Conservation (phyloP, 192 early-diverging fungal genomes). For the Dimargaris verticillata region DNA sequence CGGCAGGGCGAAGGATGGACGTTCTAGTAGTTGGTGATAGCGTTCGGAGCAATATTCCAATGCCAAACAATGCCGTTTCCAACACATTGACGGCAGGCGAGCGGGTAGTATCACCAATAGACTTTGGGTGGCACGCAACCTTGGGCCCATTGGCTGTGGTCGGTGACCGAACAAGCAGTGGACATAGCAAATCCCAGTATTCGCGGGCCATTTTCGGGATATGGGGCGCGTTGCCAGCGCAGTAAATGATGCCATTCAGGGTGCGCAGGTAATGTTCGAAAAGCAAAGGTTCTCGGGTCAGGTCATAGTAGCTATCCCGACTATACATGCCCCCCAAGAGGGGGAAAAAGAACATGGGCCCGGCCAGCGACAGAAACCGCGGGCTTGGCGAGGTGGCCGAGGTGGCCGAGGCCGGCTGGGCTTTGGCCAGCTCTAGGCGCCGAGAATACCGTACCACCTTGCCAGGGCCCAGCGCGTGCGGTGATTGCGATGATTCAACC, state of each 20-base stretch:
- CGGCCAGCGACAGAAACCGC: not conserved
- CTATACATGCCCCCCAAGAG: conserved; percentile 3
- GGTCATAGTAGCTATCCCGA: conserved; percentile 2
- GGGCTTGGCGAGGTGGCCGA: not conserved
- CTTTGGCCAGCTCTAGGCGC: not conserved
- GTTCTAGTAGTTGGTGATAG: not conserved
- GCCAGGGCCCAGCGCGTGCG: not conserved
- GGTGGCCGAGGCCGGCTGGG: not conserved
- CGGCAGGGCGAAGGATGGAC: not conserved
- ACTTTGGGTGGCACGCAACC: too few relatives aligned
- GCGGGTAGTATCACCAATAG: not conserved
- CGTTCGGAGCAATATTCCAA: not conserved
- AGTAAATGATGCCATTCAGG: not conserved
- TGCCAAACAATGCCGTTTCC: not conserved
- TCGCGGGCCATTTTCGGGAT: conserved; percentile 3
- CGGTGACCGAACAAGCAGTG: not conserved
- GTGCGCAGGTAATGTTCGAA: conserved; percentile 3
- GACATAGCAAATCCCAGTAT: not conserved
- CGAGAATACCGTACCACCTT: conserved; percentile 2
- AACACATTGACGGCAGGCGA: not conserved
- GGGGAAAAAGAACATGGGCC: conserved; percentile 3
- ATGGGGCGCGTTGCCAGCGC: not conserved
- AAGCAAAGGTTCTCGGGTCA: not conserved
- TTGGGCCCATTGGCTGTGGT: not conserved
- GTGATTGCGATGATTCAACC: not conserved